Percentiles rank a stretch among this genome's conserved stretches.
Evolutionary conservation across 1,284 basidiomycete species (phyloP).

Genomic region (Mycena sp.): DNA sequence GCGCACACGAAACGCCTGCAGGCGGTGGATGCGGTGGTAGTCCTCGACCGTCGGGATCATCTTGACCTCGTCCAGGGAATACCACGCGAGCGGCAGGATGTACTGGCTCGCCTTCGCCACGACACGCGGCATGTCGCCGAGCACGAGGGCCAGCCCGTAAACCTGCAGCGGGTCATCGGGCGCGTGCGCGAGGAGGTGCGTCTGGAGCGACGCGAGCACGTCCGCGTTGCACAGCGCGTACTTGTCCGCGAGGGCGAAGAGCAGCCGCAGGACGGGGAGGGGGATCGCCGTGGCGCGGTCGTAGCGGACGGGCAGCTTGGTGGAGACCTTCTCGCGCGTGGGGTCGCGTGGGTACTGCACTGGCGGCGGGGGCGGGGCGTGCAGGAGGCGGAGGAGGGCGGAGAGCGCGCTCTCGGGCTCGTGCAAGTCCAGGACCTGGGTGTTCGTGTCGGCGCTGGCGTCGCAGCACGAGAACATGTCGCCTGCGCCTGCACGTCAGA

Average conservation of each 20-base stretch:
- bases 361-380: conserved; percentile 56
- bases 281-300: conserved; percentile 61
- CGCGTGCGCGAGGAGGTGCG: conserved; percentile 66
- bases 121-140: conserved; percentile 50
- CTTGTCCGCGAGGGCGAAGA: conserved; percentile 69
- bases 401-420: conserved; percentile 57
- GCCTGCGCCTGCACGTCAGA: conserved; percentile 45
- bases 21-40: conserved; percentile 65
- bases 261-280: conserved; percentile 62
- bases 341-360: conserved; percentile 31
- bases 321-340: conserved; percentile 31
- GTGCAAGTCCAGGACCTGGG: conserved; percentile 55
- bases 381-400: conserved; percentile 62
- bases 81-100: conserved; percentile 63
- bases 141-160: conserved; percentile 60
- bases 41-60: conserved; percentile 62
- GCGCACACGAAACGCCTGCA: conserved; percentile 64
- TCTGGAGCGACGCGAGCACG: conserved; percentile 47
- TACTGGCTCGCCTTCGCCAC: conserved; percentile 66
- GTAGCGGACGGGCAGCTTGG: conserved; percentile 44
- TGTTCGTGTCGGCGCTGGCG: conserved; percentile 33
- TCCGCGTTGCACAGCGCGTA: conserved; percentile 60
- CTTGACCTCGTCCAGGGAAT: conserved; percentile 59
- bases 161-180: conserved; percentile 60
- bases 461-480: conserved; percentile 73